Conservation (phyloP, 169 alveolate species). For the Plasmodium vinckei region DNA sequence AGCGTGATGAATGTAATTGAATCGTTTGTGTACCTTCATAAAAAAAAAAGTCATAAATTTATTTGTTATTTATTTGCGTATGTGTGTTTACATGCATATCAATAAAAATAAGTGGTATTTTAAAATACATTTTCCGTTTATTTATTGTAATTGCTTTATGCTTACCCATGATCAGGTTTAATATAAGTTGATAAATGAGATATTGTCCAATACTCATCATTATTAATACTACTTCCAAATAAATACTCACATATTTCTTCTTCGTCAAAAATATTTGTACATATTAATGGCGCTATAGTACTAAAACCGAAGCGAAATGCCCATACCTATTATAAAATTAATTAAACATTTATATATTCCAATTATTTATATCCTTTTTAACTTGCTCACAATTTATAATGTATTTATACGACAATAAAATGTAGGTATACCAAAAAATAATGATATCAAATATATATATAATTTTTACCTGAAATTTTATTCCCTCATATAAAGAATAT, state of each 20-base stretch:
- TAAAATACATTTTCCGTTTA: no score
- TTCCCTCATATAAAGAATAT: slow-evolving; percentile 80
- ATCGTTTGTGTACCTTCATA: slow-evolving; percentile 77
- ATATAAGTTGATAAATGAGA: slow-evolving; percentile 86
- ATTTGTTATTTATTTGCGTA: neutral
- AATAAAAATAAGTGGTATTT: no score
- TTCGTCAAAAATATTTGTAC: slow-evolving; percentile 80
- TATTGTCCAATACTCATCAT: slow-evolving; percentile 81
- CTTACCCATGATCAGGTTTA: slow-evolving; percentile 93
- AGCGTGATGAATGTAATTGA: slow-evolving; percentile 81
- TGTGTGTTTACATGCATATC: neutral
- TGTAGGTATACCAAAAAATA: no score
- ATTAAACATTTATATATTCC: neutral
- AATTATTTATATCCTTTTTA: neutral
- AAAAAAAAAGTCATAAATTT: slow-evolving; percentile 6
- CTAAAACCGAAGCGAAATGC: slow-evolving; percentile 85
- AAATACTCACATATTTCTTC: slow-evolving; percentile 77
- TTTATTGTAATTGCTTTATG: slow-evolving; percentile 1
- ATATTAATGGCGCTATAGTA: slow-evolving; percentile 79
- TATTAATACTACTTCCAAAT: slow-evolving; percentile 77
- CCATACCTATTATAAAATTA: slow-evolving; percentile 34
- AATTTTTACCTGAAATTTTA: slow-evolving; percentile 67
- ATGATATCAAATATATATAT: neutral
- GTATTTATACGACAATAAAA: no score
- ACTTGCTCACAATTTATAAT: neutral